Evolutionary conservation across 148 eudicot species (phyloP).

Genomic region (Rhododendron ovatum): DNA sequence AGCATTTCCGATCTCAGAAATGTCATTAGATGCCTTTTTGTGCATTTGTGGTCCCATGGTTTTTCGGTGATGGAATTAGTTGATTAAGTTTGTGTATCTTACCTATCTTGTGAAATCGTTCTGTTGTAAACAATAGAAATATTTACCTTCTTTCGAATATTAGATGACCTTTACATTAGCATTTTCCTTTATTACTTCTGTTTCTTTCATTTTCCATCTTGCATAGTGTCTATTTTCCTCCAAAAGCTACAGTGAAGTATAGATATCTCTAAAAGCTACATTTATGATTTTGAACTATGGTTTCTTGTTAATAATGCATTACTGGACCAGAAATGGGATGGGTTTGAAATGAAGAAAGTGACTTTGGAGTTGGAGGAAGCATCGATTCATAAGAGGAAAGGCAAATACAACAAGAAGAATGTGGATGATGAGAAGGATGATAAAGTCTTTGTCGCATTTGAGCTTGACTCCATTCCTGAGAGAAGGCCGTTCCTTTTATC

Average conservation of each 20-base stretch:
- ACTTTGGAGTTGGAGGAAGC: constrained; percentile 24
- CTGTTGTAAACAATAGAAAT: not conserved
- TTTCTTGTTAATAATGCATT: not conserved
- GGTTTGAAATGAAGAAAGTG: constrained; percentile 25
- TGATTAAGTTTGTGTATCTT: not conserved
- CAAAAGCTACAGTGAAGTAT: not conserved
- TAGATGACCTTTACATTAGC: not conserved
- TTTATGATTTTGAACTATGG: not conserved
- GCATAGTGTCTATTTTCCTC: not conserved
- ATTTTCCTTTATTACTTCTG: not conserved
- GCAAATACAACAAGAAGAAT: not conserved
- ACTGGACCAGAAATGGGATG: constrained; percentile 23
- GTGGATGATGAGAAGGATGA: constrained; percentile 11
- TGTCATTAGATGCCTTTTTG: not conserved
- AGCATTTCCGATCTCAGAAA: no score
- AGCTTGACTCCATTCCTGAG: constrained; percentile 15
- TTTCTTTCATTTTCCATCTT: not conserved
- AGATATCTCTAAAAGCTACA: not conserved
- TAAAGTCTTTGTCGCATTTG: constrained; percentile 13
- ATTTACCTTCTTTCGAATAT: not conserved
- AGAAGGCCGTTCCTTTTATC: constrained; percentile 23
- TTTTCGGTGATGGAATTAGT: not conserved
- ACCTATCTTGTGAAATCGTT: not conserved
- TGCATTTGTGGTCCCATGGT: not conserved
- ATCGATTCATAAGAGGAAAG: constrained; percentile 10